Percentiles rank a stretch among this genome's conserved stretches.
Conservation (phyloP, 306 rosid genomes). For the Lablab purpureus region DNA sequence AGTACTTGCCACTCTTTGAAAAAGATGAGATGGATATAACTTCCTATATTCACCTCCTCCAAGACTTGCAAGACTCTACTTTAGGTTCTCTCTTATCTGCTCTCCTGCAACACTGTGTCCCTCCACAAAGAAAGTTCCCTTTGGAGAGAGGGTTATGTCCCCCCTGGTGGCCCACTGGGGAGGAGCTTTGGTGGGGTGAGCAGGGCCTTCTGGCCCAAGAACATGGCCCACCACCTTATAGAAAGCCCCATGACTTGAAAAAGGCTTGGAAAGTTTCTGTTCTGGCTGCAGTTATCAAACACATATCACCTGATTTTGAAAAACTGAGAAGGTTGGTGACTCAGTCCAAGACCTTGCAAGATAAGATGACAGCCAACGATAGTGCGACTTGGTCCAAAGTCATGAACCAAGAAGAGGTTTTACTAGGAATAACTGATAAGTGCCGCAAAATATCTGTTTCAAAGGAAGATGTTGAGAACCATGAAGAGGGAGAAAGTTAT, state of each 20-base stretch:
- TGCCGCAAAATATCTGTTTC: conserved; percentile 46
- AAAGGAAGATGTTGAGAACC: background rate
- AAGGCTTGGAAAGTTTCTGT: conserved; percentile 76
- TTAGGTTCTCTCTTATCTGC: conserved; percentile 66
- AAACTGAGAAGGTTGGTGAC: conserved; percentile 57
- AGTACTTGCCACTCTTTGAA: conserved; percentile 44
- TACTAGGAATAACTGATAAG: conserved; percentile 38
- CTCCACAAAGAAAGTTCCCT: conserved; percentile 63
- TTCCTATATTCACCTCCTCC: conserved; percentile 59
- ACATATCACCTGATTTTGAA: conserved; percentile 61
- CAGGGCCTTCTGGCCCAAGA: conserved; percentile 59
- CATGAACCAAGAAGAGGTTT: conserved; percentile 61
- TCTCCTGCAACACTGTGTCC: conserved; percentile 64
- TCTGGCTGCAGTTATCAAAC: conserved; percentile 62
- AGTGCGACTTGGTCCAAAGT: conserved; percentile 67
- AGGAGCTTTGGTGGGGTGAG: conserved; percentile 60
- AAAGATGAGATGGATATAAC: conserved; percentile 8
- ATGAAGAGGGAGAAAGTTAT: background rate
- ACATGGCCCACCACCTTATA: conserved; percentile 64
- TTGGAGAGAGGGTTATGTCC: conserved; percentile 62
- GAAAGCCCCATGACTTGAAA: conserved; percentile 72
- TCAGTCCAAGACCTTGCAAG: conserved; percentile 64
- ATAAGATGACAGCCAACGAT: conserved; percentile 71
- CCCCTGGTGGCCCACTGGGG: conserved; percentile 75
- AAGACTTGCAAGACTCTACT: conserved; percentile 64